Percentiles rank a stretch among this genome's conserved stretches.
These are phyloP conservation scores for Diplodia seriata DNA, from an alignment of 2,329 filamentous ascomycete species.

Conservation along the genomic window DNA sequence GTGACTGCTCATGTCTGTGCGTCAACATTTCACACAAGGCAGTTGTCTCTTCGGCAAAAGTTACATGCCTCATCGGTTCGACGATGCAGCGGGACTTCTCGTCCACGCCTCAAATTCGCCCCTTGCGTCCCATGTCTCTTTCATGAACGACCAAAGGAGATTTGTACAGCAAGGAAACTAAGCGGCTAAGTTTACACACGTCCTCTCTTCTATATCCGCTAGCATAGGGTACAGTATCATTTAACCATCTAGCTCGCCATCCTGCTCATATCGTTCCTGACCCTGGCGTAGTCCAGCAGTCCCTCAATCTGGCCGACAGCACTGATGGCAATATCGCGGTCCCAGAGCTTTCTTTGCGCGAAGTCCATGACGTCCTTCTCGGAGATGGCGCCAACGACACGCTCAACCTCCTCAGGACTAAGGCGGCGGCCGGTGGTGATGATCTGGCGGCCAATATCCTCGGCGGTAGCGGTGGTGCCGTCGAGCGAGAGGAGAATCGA, in stretches of 20 bases:
- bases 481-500: conserved; percentile 96
- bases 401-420: conserved; percentile 92
- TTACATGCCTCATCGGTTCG: background rate
- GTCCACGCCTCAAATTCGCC: background rate
- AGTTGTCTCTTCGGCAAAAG: background rate
- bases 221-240: conserved; percentile 22
- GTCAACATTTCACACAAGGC: background rate
- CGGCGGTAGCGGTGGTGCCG: conserved; percentile 94
- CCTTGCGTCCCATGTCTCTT: conserved; percentile 9
- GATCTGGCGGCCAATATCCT: conserved; percentile 98
- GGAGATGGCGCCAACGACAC: conserved; percentile 84
- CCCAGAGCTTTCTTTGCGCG: conserved; percentile 93
- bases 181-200: conserved; percentile 32
- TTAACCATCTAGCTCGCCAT: conserved; percentile 46
- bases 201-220: conserved; percentile 31
- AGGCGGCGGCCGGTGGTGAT: conserved; percentile 94
- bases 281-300: conserved; percentile 75
- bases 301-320: conserved; percentile 94
- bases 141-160: conserved; percentile 27
- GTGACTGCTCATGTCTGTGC: background rate
- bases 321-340: conserved; percentile 92
- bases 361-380: conserved; percentile 98
- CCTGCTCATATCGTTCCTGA: conserved; percentile 86
- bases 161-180: conserved; percentile 34
- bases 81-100: conserved; percentile 1